phyloP scores from a whole-genome alignment of 768 basidiomycete species.

The Neoboletus brunneissimus region DNA sequence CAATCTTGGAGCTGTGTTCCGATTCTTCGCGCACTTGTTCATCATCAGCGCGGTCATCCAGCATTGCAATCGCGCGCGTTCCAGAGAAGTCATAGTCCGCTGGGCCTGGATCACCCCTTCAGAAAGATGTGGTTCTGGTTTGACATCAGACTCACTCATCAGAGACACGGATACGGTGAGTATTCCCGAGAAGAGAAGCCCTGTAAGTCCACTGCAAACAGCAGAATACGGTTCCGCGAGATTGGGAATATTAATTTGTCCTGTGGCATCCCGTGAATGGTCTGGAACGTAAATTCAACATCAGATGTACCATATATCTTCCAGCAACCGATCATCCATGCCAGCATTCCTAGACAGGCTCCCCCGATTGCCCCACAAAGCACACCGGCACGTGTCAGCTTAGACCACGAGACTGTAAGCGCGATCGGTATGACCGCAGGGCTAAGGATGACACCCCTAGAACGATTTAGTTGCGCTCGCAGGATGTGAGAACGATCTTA shows the following conservation, averaged over 20 bases:
- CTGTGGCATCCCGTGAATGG: constrained; percentile 15
- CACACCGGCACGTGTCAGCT: constrained; percentile 40
- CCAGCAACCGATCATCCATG: constrained; percentile 52
- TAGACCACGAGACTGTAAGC: constrained; percentile 46
- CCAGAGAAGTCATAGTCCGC: constrained; percentile 39
- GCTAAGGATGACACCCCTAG: constrained; percentile 47
- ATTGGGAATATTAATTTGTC: constrained; percentile 35
- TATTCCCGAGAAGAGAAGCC: constrained; percentile 38
- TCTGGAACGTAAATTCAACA: not conserved
- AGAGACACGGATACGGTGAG: constrained; percentile 36
- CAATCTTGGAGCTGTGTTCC: not conserved
- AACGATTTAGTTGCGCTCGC: not conserved
- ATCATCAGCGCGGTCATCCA: constrained; percentile 18
- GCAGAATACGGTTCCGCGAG: constrained; percentile 41
- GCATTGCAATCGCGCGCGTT: constrained; percentile 35
- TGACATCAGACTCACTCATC: constrained; percentile 27
- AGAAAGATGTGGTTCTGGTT: not conserved
- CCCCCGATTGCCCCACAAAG: constrained; percentile 42
- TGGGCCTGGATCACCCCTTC: constrained; percentile 23
- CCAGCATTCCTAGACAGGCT: constrained; percentile 42
- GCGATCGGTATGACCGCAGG: constrained; percentile 51
- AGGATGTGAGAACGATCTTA: constrained; percentile 8
- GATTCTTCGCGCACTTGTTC: not conserved
- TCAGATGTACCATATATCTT: constrained; percentile 41
- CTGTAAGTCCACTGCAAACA: constrained; percentile 38